Evolutionary conservation across 2,329 filamentous ascomycete genomes (phyloP).

Genomic region (Intubia oerlemansii): DNA sequence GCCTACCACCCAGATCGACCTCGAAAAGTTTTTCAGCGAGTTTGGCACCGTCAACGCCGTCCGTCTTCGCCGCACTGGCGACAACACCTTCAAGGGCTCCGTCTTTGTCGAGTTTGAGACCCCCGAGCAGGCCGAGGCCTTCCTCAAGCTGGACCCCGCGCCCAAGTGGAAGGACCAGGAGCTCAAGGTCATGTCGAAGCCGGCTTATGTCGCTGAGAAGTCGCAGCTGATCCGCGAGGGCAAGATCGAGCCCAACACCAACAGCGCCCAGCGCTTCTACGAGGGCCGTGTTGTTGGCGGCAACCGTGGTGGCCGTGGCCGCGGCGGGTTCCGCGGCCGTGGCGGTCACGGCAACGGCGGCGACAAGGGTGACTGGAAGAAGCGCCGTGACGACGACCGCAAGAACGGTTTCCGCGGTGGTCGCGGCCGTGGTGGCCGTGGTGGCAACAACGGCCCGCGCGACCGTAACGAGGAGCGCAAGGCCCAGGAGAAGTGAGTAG

Average conservation of each 20-base stretch:
- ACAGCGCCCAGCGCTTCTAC: conserved; percentile 21
- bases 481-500: neutral
- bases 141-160: conserved; percentile 58
- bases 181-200: conserved; percentile 71
- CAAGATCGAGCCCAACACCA: conserved; percentile 37
- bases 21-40: conserved; percentile 75
- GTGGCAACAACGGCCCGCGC: conserved; percentile 11
- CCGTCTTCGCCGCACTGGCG: conserved; percentile 58
- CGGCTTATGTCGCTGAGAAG: conserved; percentile 67
- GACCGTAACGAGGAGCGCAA: conserved; percentile 13
- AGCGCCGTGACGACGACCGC: conserved; percentile 38
- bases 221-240: conserved; percentile 49
- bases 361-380: conserved; percentile 40
- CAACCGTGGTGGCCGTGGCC: conserved; percentile 11
- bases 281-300: conserved; percentile 21
- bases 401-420: conserved; percentile 34
- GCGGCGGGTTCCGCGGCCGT: conserved; percentile 17
- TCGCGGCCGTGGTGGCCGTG: conserved; percentile 15
- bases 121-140: conserved; percentile 59
- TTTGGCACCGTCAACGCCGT: conserved; percentile 58
- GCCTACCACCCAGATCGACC: conserved; percentile 73
- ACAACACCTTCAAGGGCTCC: conserved; percentile 78
- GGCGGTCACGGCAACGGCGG: conserved; percentile 13
- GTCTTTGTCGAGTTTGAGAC: conserved; percentile 84
- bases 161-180: conserved; percentile 69